Evolutionary conservation across 768 basidiomycete genomes (phyloP).

Genomic region (Lactarius trivialis): DNA sequence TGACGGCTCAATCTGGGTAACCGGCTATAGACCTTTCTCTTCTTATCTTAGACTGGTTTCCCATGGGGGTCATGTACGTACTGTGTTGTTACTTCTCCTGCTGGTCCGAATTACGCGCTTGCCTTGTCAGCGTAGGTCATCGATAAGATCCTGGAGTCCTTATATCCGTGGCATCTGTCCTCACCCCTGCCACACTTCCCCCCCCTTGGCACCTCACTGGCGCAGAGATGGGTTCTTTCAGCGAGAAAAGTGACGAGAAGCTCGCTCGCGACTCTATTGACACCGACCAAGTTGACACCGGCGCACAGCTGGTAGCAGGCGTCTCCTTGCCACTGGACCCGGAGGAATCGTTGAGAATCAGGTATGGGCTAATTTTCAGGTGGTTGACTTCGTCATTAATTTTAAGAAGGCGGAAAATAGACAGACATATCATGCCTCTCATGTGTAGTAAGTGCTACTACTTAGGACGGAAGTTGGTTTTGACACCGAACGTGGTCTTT

Average conservation of each 20-base stretch:
- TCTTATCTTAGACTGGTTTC: not conserved
- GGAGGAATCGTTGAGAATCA: conserved; percentile 43
- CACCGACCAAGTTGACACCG: conserved; percentile 52
- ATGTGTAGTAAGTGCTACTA: conserved; percentile 60
- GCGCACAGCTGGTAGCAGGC: conserved; percentile 49
- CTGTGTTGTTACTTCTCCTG: not conserved
- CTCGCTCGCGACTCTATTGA: conserved; percentile 32
- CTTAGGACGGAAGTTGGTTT: not conserved
- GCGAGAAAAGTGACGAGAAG: conserved; percentile 17
- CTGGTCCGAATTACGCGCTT: not conserved
- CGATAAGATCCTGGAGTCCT: not conserved
- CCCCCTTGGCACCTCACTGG: not conserved
- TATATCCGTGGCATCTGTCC: not conserved
- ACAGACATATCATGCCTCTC: conserved; percentile 57
- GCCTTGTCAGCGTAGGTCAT: not conserved
- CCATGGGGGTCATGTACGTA: not conserved
- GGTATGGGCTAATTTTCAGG: conserved; percentile 27
- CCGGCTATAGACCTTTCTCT: not conserved
- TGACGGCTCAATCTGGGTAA: not conserved
- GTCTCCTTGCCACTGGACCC: conserved; percentile 42
- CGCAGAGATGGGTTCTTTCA: conserved; percentile 11
- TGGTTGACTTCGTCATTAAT: conserved; percentile 24
- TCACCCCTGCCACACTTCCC: not conserved
- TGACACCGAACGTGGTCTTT: conserved; percentile 1
- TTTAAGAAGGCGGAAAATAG: conserved; percentile 45